Base-by-base conservation (phyloP, 2,329 filamentous ascomycete genomes). In the Chaetoscypha palmicola region DNA sequence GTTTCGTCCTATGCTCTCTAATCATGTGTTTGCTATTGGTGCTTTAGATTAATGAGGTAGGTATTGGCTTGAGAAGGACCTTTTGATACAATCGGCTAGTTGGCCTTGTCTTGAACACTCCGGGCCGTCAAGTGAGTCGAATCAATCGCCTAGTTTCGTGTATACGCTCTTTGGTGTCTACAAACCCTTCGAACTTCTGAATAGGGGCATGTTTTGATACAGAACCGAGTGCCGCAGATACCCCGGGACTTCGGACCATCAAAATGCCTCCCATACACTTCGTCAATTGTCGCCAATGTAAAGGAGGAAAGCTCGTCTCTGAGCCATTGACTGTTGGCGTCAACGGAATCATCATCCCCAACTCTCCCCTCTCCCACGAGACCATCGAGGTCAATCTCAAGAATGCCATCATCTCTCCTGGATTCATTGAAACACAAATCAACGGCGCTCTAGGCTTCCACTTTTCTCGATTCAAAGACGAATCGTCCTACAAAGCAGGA, bases 371-470 rank as follows among this genome's bases (percentile, higher is more conserved):
- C 20, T 47, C 46, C 5, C 48, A 40, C 32, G 34, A 54, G 16
- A 54, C 50, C 5, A 21, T 43, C 12, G 41, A 32, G 20, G 39
- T 58, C 28, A 72, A 77, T 52, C 56, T 76, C 9, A 62, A 70
- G 30, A 68, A 68, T 31, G 64, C 60, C 36, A 71, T 77, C 37
- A 62, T 77, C 41, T 70, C 73, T 4, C 73, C 74, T 8, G 74
- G 73, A 3, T 74, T 73, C 51, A 60, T 77, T 17, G 74, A 77
- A 47, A 57, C 77, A 4, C 74, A 77, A 47, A 75, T 70, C 1
- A 77, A 77, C 52, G 61, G 61, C 2, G 58, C 57, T 24, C 43
- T 58, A 4, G 72, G 71, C 2, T 74, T 76, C 40, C 73, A 76
- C 52, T 77, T 76, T 46, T 73, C 73, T 1, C 66, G 71, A 45